Conservation (phyloP, 176 grass and related monocot species). For the Musa beccarii region DNA sequence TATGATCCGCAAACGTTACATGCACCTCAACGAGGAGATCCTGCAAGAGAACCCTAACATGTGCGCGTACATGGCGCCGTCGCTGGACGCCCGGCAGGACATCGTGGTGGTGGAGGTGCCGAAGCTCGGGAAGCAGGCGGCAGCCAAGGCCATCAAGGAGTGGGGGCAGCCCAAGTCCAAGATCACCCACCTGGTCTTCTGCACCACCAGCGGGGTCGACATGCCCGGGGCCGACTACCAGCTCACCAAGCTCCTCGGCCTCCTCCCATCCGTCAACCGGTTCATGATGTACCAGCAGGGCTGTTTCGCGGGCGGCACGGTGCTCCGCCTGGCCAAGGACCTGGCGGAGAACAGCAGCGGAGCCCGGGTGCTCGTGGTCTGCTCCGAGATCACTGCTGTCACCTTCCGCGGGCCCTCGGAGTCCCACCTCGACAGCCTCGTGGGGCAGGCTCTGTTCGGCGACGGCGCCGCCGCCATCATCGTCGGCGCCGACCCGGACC, state of each 20-base stretch:
- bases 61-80: slow-evolving; percentile 3
- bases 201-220: background rate
- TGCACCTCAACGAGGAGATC: background rate
- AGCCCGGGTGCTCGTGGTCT: background rate
- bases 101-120: slow-evolving; percentile 7
- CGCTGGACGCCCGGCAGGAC: background rate
- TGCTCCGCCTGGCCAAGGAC: background rate
- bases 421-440: background rate
- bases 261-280: background rate
- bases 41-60: background rate
- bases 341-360: background rate
- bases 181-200: slow-evolving; percentile 2
- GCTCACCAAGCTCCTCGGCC: background rate
- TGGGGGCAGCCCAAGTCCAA: background rate
- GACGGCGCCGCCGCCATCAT: background rate
- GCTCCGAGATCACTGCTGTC: background rate
- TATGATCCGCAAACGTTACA: background rate
- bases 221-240: slow-evolving; percentile 3
- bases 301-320: slow-evolving; percentile 1
- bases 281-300: background rate
- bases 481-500: background rate
- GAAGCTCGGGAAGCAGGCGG: background rate
- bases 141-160: background rate
- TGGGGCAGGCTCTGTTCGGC: background rate
- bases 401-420: background rate